Base-by-base conservation (phyloP, 2,329 filamentous ascomycete species). In the Epicoccum nigrum region DNA sequence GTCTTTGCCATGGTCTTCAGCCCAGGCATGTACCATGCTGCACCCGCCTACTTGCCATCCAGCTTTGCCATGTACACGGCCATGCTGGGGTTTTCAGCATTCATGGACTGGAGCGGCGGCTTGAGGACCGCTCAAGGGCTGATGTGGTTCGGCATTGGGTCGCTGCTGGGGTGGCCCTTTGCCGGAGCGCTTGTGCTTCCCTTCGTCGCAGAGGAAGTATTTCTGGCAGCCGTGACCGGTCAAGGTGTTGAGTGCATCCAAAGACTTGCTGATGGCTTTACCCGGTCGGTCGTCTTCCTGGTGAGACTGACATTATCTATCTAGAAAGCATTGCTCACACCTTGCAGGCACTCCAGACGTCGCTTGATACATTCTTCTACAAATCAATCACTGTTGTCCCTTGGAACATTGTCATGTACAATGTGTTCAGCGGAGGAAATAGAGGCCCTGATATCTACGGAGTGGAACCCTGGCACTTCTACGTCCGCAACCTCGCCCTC, bases 51-150 rank as follows among this genome's bases (percentile, higher is more conserved):
- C 68, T 79, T 99, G 4, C 94, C 94, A 0, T 96, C 92, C 7
- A 96, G 89, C 72, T 99, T 99, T 68, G 89, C 94, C 67, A 99
- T 99, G 94, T 97, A 95, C 71, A 89, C 86, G 53, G 86, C 85
- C 12, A 94, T 94, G 81, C 79, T 97, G 7, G 94, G 92, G 9
- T 84, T 92, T 47, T 84, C 92, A 1, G 86, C 90, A 0, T 99
- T 97, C 73, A 88, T 99, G 83, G 90, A 96, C 74, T 94, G 90
- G 87, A 83, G 83, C 30, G 87, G 86, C 16, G 89, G 90, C 0
- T 77, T 92, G 37, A 90, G 87, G 71, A 96, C 90, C 0, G 86
- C 89, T 0, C 82, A 85, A 67, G 94, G 90, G 30, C 91, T 99
- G 55, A 88, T 90, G 74, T 97, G 90, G 87, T 96, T 97, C 68